phyloP scores from a whole-genome alignment of 2,329 filamentous ascomycete species.

The Ustilaginoidea virens region DNA sequence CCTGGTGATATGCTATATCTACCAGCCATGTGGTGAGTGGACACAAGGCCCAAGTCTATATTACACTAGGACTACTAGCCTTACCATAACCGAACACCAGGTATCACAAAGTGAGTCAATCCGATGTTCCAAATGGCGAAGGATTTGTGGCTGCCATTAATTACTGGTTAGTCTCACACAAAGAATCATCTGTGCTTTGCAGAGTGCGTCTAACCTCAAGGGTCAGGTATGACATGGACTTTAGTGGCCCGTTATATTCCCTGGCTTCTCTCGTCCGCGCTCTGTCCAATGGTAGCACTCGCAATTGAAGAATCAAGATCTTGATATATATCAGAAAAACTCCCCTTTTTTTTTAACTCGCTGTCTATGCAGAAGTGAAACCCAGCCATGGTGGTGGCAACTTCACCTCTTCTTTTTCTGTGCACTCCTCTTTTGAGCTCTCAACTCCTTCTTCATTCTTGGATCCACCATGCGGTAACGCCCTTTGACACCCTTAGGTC shows the following conservation, averaged over 20 bases:
- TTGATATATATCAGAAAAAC: neutral
- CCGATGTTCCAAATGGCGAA: conserved; percentile 49
- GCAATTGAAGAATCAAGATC: neutral
- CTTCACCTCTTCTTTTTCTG: conserved; percentile 45
- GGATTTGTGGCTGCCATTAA: conserved; percentile 67
- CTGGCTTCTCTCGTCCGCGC: conserved; percentile 37
- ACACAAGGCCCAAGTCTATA: neutral
- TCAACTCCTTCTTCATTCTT: conserved; percentile 89
- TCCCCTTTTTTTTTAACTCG: conserved; percentile 1
- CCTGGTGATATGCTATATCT: conserved; percentile 72
- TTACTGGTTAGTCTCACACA: conserved; percentile 45
- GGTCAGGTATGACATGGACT: conserved; percentile 65
- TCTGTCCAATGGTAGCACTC: conserved; percentile 9
- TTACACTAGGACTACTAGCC: neutral
- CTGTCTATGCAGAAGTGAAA: conserved; percentile 1
- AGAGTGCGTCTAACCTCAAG: conserved; percentile 2
- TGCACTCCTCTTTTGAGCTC: conserved; percentile 62
- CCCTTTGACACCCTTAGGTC: conserved; percentile 85
- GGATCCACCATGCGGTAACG: conserved; percentile 95
- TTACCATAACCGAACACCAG: too few species aligned
- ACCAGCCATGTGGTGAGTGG: conserved; percentile 57
- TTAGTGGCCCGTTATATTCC: conserved; percentile 52
- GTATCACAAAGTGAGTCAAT: conserved; percentile 72
- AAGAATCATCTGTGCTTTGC: conserved; percentile 1
- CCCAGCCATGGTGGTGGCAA: neutral